These are phyloP conservation scores for Cetraspora pellucida DNA, from an alignment of 192 early-diverging fungal genomes.

Conservation along the genomic window DNA sequence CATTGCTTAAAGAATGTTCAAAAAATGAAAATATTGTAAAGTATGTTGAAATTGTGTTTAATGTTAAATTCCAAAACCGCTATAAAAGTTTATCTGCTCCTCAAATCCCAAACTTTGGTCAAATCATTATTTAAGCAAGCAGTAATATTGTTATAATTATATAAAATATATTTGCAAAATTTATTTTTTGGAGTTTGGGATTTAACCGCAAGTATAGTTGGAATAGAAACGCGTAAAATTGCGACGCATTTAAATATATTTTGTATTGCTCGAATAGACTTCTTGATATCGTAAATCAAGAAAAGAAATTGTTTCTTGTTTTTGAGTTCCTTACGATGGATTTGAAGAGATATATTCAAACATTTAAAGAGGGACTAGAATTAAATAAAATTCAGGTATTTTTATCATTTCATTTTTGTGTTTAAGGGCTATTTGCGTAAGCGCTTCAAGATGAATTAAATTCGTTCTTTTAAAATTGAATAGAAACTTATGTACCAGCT, in stretches of 20 bases:
- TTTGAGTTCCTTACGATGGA: conserved; percentile 87
- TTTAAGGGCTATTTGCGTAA: neutral
- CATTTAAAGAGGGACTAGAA: conserved; percentile 19
- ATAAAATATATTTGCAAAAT: too few relatives aligned
- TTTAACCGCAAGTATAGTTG: too few relatives aligned
- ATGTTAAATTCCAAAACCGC: too few relatives aligned
- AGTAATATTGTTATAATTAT: too few relatives aligned
- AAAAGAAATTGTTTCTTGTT: conserved; percentile 75
- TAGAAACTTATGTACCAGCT: conserved; percentile 94
- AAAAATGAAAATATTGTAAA: conserved; percentile 69
- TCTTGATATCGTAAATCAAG: conserved; percentile 73
- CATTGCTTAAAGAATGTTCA: conserved; percentile 72
- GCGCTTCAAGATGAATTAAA: neutral
- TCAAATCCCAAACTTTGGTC: too few relatives aligned
- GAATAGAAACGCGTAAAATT: too few relatives aligned
- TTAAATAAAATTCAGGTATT: conserved; percentile 8
- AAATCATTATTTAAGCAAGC: too few relatives aligned
- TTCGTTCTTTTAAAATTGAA: conserved; percentile 37
- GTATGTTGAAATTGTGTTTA: conserved; percentile 47
- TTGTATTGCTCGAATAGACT: conserved; percentile 45
- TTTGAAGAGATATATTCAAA: conserved; percentile 5
- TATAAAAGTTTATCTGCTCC: too few relatives aligned
- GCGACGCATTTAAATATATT: neutral
- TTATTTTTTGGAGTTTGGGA: neutral
- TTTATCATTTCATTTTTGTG: neutral